Conservation (phyloP, 2,329 filamentous ascomycete species). For the Lachnellula arida region DNA sequence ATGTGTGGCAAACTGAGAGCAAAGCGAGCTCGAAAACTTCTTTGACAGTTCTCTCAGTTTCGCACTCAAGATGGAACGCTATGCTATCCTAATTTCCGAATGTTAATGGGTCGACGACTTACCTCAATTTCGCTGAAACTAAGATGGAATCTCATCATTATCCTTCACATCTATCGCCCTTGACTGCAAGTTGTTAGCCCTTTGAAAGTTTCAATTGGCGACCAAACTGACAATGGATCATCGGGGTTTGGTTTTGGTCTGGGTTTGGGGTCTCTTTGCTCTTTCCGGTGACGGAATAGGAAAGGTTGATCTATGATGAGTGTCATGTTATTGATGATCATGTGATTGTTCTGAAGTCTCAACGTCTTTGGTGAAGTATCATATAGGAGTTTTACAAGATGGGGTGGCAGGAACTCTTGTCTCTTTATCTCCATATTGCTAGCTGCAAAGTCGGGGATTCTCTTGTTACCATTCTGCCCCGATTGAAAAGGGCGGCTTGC, state of each 20-base stretch:
- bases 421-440: background rate
- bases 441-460: background rate
- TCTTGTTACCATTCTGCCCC: background rate
- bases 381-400: background rate
- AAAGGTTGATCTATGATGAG: background rate
- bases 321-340: background rate
- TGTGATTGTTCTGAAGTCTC: background rate
- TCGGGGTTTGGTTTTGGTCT: background rate
- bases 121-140: background rate
- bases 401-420: background rate
- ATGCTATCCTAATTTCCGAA: background rate
- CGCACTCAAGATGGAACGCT: background rate
- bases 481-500: background rate
- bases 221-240: background rate
- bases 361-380: background rate
- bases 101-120: background rate
- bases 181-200: background rate
- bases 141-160: background rate
- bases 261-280: background rate
- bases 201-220: background rate
- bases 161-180: background rate
- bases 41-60: background rate
- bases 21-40: background rate
- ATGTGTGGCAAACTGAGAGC: background rate
- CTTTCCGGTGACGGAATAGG: background rate